Base-by-base conservation (phyloP, 768 basidiomycete genomes). In the Thelephora ganbajun region DNA sequence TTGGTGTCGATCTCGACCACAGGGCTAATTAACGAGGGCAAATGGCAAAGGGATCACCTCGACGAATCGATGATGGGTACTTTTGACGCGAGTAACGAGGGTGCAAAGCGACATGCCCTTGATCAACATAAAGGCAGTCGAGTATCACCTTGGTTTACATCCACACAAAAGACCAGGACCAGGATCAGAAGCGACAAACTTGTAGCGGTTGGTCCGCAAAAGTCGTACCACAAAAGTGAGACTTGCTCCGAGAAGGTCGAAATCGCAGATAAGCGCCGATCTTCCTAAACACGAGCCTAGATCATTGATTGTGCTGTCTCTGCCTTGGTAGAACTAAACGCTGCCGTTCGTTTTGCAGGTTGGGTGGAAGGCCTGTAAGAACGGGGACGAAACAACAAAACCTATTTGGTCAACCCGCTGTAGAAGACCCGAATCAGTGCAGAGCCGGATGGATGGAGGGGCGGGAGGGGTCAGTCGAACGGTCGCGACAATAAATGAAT, bases 181-280 rank as follows among this genome's bases (percentile, higher is more conserved):
- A 9, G 26, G 26, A 30, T 30, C 26, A 53, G 51, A 19, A 64
- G 58, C 49, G 73, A 72, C 33, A 89, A 89, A 60, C 84, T 83
- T 0, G 89, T 89, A 45, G 74, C 75, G 4, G 66, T 79, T 30
- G 77, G 78, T 58, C 51, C 59, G 0, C 69, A 70, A 51, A 77
- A 72, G 56, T 71, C 75, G 1, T 67, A 84, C 39, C 78, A 79
- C 53, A 82, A 90, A 62, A 91, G 86, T 58, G 85, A 88, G 46
- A 87, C 83, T 63, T 91, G 91, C 67, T 91, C 89, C 56, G 77
- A 82, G 46, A 90, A 85, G 59, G 85, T 88, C 4, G 84, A 84
- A 45, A 79, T 78, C 1, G 78, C 73, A 4, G 84, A 41, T 14
- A n/a, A 22, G 39, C 16, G 55, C 59, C 11, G 66, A 67, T n/a